A percentile compares a stretch with the other conserved stretches of the same genome.
Conservation (phyloP, 106 monocot species). For the Narthecium ossifragum region DNA sequence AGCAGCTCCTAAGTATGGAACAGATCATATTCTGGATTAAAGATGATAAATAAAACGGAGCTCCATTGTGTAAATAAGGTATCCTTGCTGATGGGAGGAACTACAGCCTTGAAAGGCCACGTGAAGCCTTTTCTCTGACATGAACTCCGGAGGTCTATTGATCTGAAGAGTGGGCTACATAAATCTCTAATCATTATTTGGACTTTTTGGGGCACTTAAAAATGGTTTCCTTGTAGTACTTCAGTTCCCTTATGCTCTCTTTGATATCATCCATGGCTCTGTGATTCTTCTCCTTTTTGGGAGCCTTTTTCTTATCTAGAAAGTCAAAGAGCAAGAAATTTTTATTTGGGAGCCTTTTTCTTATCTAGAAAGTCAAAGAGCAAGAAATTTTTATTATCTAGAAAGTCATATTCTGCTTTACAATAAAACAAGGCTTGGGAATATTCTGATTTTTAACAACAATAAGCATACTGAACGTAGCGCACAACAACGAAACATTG, state of each 20-base stretch:
- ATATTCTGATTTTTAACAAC: neutral
- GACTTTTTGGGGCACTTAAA: conserved; percentile 39
- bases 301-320: conserved; percentile 51
- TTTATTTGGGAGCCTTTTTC: conserved; percentile 3
- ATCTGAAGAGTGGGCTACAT: too few species aligned
- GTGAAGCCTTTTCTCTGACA: too few species aligned
- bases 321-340: neutral
- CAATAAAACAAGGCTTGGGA: neutral
- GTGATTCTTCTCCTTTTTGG: conserved; percentile 71
- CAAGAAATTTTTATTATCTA: neutral
- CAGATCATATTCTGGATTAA: too few species aligned
- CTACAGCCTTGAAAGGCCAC: neutral
- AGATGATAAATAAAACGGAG: too few species aligned
- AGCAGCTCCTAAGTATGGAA: too few species aligned
- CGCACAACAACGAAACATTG: neutral
- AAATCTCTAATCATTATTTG: conserved; percentile 7
- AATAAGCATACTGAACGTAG: neutral
- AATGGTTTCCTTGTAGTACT: conserved; percentile 76
- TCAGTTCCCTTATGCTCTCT: conserved; percentile 84
- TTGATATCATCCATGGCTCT: conserved; percentile 92
- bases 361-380: conserved; percentile 29
- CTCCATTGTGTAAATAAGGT: too few species aligned
- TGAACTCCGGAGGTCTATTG: too few species aligned
- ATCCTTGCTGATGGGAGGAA: neutral
- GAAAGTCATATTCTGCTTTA: neutral